Conservation (phyloP, 495 filamentous ascomycete genomes). For the Aspergillus saccharolyticus region DNA sequence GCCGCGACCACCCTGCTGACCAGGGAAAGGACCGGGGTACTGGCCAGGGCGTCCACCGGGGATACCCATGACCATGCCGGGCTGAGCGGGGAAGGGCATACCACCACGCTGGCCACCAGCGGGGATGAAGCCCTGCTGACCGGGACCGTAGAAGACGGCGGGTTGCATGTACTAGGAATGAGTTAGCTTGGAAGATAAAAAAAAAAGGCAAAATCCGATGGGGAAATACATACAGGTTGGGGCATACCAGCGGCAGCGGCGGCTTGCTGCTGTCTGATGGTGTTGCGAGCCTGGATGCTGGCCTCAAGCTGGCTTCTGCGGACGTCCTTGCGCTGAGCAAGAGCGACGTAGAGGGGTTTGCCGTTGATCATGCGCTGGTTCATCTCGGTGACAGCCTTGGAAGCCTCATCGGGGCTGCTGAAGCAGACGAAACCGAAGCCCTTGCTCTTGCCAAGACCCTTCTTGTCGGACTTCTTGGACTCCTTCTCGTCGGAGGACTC, state of each 20-base stretch:
- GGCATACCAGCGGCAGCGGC: constrained; percentile 90
- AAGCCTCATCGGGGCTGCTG: constrained; percentile 96
- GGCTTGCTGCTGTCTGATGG: constrained; percentile 95
- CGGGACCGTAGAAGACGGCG: constrained; percentile 81
- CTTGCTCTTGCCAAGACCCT: constrained; percentile 92
- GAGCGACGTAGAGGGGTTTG: constrained; percentile 96
- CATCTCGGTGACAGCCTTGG: constrained; percentile 98
- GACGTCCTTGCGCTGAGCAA: constrained; percentile 98
- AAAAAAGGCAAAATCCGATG: background rate
- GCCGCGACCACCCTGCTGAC: constrained; percentile 79
- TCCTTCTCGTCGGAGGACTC: constrained; percentile 44
- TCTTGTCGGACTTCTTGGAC: constrained; percentile 61
- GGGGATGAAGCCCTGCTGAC: constrained; percentile 78
- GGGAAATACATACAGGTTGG: constrained; percentile 54
- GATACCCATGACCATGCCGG: constrained; percentile 71
- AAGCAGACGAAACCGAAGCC: constrained; percentile 99
- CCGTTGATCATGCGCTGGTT: constrained; percentile 97
- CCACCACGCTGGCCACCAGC: constrained; percentile 64
- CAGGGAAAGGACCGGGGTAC: constrained; percentile 71
- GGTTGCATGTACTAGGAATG: constrained; percentile 60
- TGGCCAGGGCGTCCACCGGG: constrained; percentile 81
- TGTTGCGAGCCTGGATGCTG: constrained; percentile 98
- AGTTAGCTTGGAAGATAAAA: constrained; percentile 6
- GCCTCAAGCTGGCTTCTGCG: constrained; percentile 98
- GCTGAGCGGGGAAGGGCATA: constrained; percentile 80